Base-by-base conservation (phyloP, 768 basidiomycete genomes). In the Phlegmacium glaucopus region DNA sequence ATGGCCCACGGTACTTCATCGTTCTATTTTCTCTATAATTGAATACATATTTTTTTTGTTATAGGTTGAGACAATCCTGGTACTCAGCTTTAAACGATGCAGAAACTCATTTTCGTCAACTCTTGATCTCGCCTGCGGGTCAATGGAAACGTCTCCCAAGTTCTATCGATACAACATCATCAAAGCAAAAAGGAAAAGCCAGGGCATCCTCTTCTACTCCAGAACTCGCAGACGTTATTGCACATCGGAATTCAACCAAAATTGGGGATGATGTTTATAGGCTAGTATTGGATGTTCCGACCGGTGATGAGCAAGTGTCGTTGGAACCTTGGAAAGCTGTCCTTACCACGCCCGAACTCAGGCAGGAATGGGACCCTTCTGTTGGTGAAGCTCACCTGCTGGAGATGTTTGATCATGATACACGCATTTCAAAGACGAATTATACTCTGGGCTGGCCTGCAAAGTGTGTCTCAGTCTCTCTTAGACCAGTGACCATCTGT, bases 381-480 rank as follows among this genome's bases (percentile, higher is more conserved):
- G 95, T 96, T 13, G 90, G 94, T 54, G 79, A 82, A 39, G 83
- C 92, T 1, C 81, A 82, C 54, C 68, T 92, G 12, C 69, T 97
- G 34, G 94, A 97, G 66, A 75, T 90, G 68, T 80, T 95, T 47
- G 94, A 96, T 66, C 81, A 82, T 34, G 78, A 79, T 51, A 95
- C 92, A 7, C 74, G 93, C 50, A 87, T 99, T 59, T 78, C 79
- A 16, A 92, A 90, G 71, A 96, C 93, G 0, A 90, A 92, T 53
- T 97, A 91, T 62, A 84, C 85, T 6, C 68, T 99, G 9, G 95
- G 95, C 1, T 99, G 95, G 95, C 95, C 95, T 47, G 94, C 93
- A 47, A 94, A 87, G 94, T 95, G 61, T 59, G 91, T 77, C 35
- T 38, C 32, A 28, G 5, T 22, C 22, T 22, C n/a, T n/a, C n/a